A percentile compares a stretch with the other conserved stretches of the same genome.
Conservation (phyloP, 208 protist genomes). For the Trypanosoma lewisi region DNA sequence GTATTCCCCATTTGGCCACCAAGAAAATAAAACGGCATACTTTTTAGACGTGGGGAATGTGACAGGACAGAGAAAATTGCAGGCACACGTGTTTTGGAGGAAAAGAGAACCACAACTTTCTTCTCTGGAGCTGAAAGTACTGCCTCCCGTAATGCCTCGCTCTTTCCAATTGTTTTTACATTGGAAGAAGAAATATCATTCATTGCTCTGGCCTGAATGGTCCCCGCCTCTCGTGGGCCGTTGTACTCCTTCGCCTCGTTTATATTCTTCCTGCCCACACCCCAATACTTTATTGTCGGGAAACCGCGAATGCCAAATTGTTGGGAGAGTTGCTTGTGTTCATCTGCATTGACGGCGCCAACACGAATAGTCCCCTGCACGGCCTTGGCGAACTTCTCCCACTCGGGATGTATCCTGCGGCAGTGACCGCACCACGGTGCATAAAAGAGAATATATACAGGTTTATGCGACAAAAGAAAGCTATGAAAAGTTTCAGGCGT, state of each 20-base stretch:
- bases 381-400: constrained; percentile 72
- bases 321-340: constrained; percentile 51
- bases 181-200: constrained; percentile 37
- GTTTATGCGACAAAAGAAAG: constrained; percentile 89
- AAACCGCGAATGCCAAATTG: constrained; percentile 86
- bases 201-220: constrained; percentile 64
- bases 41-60: constrained; percentile 60
- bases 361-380: constrained; percentile 82
- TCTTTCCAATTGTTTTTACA: constrained; percentile 29
- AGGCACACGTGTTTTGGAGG: constrained; percentile 69
- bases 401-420: constrained; percentile 88
- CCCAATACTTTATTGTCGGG: constrained; percentile 93
- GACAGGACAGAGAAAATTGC: constrained; percentile 80
- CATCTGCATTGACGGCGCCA: constrained; percentile 81
- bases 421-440: constrained; percentile 97
- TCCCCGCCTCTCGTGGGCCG: constrained; percentile 51
- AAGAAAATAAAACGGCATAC: constrained; percentile 75
- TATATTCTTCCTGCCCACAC: constrained; percentile 53
- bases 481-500: constrained; percentile 47
- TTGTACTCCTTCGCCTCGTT: constrained; percentile 66
- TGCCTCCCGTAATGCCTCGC: constrained; percentile 23
- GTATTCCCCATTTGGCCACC: constrained; percentile 23
- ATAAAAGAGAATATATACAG: constrained; percentile 91
- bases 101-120: constrained; percentile 73
- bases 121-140: constrained; percentile 36